Conservation (phyloP, 2,329 filamentous ascomycete species). For the Penicillium sp. region DNA sequence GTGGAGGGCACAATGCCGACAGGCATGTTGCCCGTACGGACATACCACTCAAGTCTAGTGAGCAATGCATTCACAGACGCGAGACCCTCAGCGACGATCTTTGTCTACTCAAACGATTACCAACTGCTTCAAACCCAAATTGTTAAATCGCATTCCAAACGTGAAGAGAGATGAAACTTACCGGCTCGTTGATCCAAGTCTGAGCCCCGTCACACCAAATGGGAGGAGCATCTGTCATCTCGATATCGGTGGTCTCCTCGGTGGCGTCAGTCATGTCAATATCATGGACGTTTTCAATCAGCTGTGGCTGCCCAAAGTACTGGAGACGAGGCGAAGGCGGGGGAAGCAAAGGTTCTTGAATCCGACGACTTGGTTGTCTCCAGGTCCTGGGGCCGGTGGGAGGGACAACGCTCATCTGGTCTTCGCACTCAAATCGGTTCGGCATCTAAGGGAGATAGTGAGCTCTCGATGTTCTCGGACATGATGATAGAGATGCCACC, state of each 20-base stretch:
- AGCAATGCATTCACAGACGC: neutral
- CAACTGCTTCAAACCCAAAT: neutral
- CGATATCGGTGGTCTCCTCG: constrained; percentile 1
- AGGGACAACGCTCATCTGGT: too few species aligned
- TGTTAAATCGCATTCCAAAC: too few species aligned
- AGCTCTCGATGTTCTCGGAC: too few species aligned
- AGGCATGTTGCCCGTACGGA: neutral
- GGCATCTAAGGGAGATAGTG: too few species aligned
- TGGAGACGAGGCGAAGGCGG: too few species aligned
- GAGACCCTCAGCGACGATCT: constrained; percentile 1
- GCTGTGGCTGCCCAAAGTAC: too few species aligned
- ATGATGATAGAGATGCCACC: too few species aligned
- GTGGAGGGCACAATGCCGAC: neutral
- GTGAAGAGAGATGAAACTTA: neutral
- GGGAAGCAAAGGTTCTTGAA: too few species aligned
- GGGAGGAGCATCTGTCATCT: constrained; percentile 17
- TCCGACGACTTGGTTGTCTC: too few species aligned
- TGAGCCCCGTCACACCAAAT: neutral
- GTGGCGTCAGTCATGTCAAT: neutral
- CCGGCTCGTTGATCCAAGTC: neutral
- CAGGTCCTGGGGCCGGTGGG: too few species aligned
- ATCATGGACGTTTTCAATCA: neutral
- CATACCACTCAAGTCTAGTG: neutral
- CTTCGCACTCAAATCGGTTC: too few species aligned
- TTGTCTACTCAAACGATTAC: neutral